These are phyloP conservation scores for Alternaria longipes DNA, from an alignment of 2,329 filamentous ascomycete genomes.

Conservation along the genomic window DNA sequence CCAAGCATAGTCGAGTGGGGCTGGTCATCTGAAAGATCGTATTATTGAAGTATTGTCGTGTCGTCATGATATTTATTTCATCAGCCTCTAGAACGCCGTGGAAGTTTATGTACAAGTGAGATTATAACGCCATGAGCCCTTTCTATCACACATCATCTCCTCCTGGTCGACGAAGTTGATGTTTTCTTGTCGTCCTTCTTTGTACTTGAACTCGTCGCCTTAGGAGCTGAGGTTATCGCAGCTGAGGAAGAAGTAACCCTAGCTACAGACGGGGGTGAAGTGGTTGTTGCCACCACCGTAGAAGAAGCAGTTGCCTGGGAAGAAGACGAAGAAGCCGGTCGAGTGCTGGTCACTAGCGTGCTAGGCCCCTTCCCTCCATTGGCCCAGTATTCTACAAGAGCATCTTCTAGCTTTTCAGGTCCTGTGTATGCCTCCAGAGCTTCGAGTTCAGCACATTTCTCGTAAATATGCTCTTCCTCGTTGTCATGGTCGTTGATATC, in stretches of 20 bases:
- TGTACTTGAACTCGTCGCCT: conserved; percentile 12
- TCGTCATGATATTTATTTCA: not conserved
- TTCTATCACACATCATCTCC: not conserved
- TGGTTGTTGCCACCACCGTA: not conserved
- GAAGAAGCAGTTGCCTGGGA: not conserved
- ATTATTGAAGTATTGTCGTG: not conserved
- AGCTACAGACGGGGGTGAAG: not conserved
- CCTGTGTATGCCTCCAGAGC: conserved; percentile 43
- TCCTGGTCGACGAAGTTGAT: conserved; percentile 9
- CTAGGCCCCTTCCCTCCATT: conserved; percentile 27
- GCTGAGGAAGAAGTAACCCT: not conserved
- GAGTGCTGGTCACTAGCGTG: conserved; percentile 25
- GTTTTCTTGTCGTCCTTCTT: conserved; percentile 14
- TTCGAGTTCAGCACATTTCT: conserved; percentile 38
- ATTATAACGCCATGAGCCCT: not conserved
- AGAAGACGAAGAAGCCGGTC: not conserved
- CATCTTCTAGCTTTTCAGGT: conserved; percentile 32
- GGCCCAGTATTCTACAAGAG: conserved; percentile 41
- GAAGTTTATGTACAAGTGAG: not conserved
- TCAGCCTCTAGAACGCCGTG: not conserved
- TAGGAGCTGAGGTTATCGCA: conserved; percentile 10
- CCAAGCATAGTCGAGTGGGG: not conserved
- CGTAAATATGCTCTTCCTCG: conserved; percentile 29
- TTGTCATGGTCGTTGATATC: conserved; percentile 33
- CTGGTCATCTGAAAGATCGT: not conserved